Percentiles rank a stretch among this genome's conserved stretches.
These are phyloP conservation scores for Passiflora organensis DNA, from an alignment of 345 rosid species.

Conservation along the genomic window DNA sequence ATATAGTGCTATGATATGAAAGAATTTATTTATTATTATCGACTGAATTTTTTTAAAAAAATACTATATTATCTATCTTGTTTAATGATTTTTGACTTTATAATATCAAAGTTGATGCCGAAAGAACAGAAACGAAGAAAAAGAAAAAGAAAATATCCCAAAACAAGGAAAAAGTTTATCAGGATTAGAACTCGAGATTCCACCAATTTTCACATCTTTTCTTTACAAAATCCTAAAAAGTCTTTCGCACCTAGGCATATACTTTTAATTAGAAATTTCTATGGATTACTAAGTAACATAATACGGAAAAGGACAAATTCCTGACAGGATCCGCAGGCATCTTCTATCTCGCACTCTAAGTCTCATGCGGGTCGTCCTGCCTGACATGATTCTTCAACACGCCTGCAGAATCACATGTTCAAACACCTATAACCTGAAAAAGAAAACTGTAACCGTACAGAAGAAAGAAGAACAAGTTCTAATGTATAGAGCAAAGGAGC, in stretches of 20 bases:
- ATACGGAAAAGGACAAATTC: constrained; percentile 13
- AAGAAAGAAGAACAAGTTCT: neutral
- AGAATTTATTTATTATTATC: too few relatives aligned
- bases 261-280: neutral
- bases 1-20: too few relatives aligned
- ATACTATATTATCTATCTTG: too few relatives aligned
- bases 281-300: neutral
- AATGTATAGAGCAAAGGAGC: too few relatives aligned
- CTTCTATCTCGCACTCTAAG: constrained; percentile 41
- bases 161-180: too few relatives aligned
- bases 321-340: constrained; percentile 10
- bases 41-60: too few relatives aligned
- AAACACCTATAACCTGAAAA: neutral
- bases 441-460: too few relatives aligned
- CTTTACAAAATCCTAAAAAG: neutral
- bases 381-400: constrained; percentile 41
- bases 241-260: constrained; percentile 1
- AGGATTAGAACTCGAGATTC: neutral
- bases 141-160: too few relatives aligned
- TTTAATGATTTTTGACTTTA: too few relatives aligned
- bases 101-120: too few relatives aligned
- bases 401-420: constrained; percentile 41
- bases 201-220: constrained; percentile 4
- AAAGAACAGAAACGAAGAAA: too few relatives aligned
- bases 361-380: constrained; percentile 31